Evolutionary conservation across 1,284 basidiomycete genomes (phyloP), one percentile per base, ranked within the genome.

Genomic region (Mycosarcoma mackinlayi): DNA sequence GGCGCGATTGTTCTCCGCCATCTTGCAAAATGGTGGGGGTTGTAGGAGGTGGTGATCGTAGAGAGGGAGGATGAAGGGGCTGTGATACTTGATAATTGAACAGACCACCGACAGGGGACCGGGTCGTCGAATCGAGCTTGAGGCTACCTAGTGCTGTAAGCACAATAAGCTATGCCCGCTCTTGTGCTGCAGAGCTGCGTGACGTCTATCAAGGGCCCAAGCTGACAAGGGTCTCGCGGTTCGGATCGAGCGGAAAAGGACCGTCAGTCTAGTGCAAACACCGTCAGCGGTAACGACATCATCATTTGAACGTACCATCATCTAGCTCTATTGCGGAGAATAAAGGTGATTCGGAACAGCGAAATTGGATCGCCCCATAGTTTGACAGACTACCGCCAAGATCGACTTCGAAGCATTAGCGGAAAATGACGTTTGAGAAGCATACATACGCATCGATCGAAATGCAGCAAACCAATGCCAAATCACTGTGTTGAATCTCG

Each of bases 361-460:
- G n/a, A n/a, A n/a, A n/a, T n/a, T n/a, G n/a, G n/a, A n/a, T n/a
- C n/a, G n/a, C n/a, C n/a, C n/a, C n/a, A n/a, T n/a, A n/a, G n/a
- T n/a, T n/a, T n/a, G n/a, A n/a, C n/a, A n/a, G n/a, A n/a, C n/a
- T n/a, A n/a, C n/a, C n/a, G n/a, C n/a, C n/a, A n/a, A n/a, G n/a
- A n/a, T n/a, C n/a, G n/a, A n/a, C n/a, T n/a, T n/a, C 16, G 37
- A 6, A 21, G 18, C 7, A n/a, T 13, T 9, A 5, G 57, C 49
- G 46, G 37, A 41, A 27, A 51, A 62, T 62, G 59, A 62, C 59
- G 59, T 61, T 49, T 31, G 25, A 13, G 27, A 34, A 45, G 19
- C 25, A 52, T 57, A 49, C 54, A 48, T 19, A 45, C 44, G 21
- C 49, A 63, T 63, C 53, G 60, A 63, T 63, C 53, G 53, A 23